Conservation (phyloP, 306 rosid genomes). For the Mucuna pruriens region DNA sequence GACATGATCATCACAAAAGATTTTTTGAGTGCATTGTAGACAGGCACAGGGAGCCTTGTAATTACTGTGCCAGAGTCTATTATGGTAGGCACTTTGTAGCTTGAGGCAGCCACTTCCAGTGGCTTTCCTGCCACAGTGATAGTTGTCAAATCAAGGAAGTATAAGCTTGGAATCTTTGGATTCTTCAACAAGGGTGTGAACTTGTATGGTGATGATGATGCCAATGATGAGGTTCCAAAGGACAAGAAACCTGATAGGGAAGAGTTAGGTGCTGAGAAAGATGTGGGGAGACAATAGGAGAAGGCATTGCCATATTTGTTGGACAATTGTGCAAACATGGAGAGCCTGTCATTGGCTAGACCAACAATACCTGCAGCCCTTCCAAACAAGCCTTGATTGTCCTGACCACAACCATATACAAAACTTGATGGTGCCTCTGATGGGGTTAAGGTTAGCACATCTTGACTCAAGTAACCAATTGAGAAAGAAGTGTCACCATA, state of each 20-base stretch:
- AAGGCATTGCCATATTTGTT: constrained; percentile 56
- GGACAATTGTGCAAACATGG: constrained; percentile 55
- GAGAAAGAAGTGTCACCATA: constrained; percentile 67
- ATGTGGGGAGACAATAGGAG: constrained; percentile 72
- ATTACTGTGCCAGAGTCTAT: constrained; percentile 78
- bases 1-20: constrained; percentile 53
- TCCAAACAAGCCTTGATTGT: constrained; percentile 67
- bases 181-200: constrained; percentile 57
- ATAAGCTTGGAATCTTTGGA: constrained; percentile 48
- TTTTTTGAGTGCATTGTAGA: constrained; percentile 47
- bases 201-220: constrained; percentile 42
- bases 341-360: constrained; percentile 52
- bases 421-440: constrained; percentile 46
- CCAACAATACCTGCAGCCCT: constrained; percentile 59
- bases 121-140: constrained; percentile 58
- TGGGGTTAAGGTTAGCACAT: constrained; percentile 46
- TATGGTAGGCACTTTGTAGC: constrained; percentile 61
- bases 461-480: constrained; percentile 62
- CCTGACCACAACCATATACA: constrained; percentile 65
- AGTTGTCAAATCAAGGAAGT: constrained; percentile 44
- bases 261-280: constrained; percentile 39
- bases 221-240: constrained; percentile 56
- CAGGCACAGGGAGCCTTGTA: constrained; percentile 58
- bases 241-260: constrained; percentile 57
- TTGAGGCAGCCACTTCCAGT: constrained; percentile 44